phyloP scores from a whole-genome alignment of 2,329 filamentous ascomycete genomes.

The Sporothrix mexicana region DNA sequence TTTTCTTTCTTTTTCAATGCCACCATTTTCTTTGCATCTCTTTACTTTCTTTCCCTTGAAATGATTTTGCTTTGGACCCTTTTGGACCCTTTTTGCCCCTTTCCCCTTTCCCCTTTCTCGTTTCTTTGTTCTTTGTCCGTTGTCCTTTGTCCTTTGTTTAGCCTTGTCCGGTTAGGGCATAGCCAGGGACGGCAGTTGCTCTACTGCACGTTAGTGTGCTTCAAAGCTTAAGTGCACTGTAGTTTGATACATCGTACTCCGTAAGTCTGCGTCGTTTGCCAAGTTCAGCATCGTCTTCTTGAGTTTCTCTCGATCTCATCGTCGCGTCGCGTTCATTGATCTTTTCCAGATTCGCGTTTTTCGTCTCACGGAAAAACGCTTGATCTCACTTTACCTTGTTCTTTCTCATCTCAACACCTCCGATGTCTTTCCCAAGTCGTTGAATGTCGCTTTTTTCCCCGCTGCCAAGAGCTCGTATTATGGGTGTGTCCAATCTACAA shows the following conservation, averaged over 20 bases:
- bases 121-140: not conserved
- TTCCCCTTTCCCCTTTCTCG: not conserved
- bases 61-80: not conserved
- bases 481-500: not conserved
- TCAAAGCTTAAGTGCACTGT: not conserved
- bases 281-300: not conserved
- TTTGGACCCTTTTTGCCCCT: not conserved
- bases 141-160: not conserved
- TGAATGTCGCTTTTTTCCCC: too few relatives aligned
- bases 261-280: too few relatives aligned
- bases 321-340: not conserved
- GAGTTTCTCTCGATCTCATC: not conserved
- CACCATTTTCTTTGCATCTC: not conserved
- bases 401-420: not conserved
- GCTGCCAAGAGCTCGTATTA: not conserved
- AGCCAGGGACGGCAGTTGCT: not conserved
- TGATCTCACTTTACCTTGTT: not conserved
- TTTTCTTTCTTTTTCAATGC: too few relatives aligned
- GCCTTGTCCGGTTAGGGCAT: conserved; percentile 18
- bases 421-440: too few relatives aligned
- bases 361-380: not conserved
- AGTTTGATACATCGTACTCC: too few relatives aligned
- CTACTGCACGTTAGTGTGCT: not conserved
- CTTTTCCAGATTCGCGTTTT: too few relatives aligned
- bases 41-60: not conserved